phyloP scores from a whole-genome alignment of 768 basidiomycete species.

The Leccinum aurantiacum region DNA sequence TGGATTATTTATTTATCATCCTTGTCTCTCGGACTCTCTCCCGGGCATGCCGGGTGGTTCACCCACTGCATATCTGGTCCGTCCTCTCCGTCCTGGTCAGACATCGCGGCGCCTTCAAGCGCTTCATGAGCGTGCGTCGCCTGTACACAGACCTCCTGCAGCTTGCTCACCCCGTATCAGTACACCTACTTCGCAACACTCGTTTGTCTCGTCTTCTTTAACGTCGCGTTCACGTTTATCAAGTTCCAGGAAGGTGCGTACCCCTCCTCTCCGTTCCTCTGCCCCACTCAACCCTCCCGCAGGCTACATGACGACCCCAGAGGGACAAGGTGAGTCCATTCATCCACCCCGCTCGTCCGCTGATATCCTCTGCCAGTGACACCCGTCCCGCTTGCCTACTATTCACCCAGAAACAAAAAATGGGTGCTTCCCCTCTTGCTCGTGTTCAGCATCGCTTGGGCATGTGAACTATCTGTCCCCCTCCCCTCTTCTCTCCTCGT shows the following conservation, averaged over 20 bases:
- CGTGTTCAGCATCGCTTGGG: slow-evolving; percentile 71
- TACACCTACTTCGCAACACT: slow-evolving; percentile 80
- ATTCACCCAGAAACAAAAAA: slow-evolving; percentile 42
- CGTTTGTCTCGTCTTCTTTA: slow-evolving; percentile 64
- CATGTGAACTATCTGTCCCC: slow-evolving; percentile 61
- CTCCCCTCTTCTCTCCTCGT: slow-evolving; percentile 1
- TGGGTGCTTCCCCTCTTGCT: slow-evolving; percentile 73
- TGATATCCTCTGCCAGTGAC: slow-evolving; percentile 40
- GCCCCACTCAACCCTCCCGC: not conserved
- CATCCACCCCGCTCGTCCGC: not conserved
- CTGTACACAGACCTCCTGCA: not conserved
- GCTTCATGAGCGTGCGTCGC: slow-evolving; percentile 81
- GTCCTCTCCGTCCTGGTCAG: slow-evolving; percentile 65
- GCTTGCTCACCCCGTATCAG: slow-evolving; percentile 35
- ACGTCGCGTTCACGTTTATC: slow-evolving; percentile 56
- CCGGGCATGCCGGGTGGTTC: slow-evolving; percentile 57
- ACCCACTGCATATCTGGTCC: slow-evolving; percentile 73
- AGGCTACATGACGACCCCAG: slow-evolving; percentile 18
- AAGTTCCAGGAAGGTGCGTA: slow-evolving; percentile 72
- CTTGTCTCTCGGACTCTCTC: no score
- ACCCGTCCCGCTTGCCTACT: slow-evolving; percentile 56
- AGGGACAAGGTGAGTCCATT: slow-evolving; percentile 14
- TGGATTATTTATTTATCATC: slow-evolving; percentile 8
- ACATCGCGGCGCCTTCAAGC: slow-evolving; percentile 82
- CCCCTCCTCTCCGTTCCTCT: not conserved